These are phyloP conservation scores for Leccinum truebloodii DNA, from an alignment of 768 basidiomycete genomes.

Conservation along the genomic window DNA sequence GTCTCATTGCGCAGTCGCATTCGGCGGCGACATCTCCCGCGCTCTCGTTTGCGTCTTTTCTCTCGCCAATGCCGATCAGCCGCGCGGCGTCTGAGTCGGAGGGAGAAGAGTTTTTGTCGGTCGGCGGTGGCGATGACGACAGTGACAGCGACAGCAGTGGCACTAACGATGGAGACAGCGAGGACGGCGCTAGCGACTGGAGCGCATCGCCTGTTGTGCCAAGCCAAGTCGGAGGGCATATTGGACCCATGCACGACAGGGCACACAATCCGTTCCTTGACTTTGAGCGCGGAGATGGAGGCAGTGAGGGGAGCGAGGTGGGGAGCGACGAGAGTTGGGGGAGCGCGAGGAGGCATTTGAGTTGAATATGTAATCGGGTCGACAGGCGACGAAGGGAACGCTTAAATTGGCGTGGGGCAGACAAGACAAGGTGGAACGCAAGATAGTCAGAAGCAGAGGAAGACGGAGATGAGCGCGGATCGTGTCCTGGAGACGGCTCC, in stretches of 20 bases:
- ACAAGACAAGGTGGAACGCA: neutral
- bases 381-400: neutral
- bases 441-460: neutral
- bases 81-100: slow-evolving; percentile 23
- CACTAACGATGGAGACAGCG: neutral
- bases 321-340: slow-evolving; percentile 30
- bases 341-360: slow-evolving; percentile 21
- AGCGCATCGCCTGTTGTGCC: neutral
- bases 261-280: slow-evolving; percentile 26
- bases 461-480: neutral
- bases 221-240: neutral
- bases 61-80: slow-evolving; percentile 25
- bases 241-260: slow-evolving; percentile 7
- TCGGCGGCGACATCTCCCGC: slow-evolving; percentile 17
- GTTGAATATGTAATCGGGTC: neutral
- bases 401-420: neutral
- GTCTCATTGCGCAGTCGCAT: neutral
- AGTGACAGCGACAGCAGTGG: neutral
- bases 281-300: slow-evolving; percentile 11
- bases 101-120: slow-evolving; percentile 27
- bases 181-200: slow-evolving; percentile 15
- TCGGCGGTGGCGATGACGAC: slow-evolving; percentile 16
- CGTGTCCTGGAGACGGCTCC: neutral
- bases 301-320: slow-evolving; percentile 23
- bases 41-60: slow-evolving; percentile 25